Conservation (phyloP, 1,284 basidiomycete genomes). For the Apiotrichum gracile region DNA sequence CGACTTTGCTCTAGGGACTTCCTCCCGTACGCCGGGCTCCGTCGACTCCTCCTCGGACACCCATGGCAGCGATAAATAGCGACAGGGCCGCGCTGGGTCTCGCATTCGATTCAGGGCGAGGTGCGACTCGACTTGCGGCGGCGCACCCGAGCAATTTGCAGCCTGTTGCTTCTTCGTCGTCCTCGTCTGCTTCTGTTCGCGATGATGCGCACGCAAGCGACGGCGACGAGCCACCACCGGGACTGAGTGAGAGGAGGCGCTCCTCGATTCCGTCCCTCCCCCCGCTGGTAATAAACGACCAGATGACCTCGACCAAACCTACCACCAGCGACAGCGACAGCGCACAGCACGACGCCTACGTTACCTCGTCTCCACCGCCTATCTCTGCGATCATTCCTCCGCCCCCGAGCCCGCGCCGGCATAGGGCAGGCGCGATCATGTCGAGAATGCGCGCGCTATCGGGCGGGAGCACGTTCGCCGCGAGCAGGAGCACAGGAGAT, state of each 20-base stretch:
- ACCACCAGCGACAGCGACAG: background rate
- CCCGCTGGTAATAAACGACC: too few relatives aligned
- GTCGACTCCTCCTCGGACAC: background rate
- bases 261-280: background rate
- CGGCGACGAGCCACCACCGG: too few relatives aligned
- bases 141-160: too few relatives aligned
- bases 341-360: constrained; percentile 20
- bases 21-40: background rate
- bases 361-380: too few relatives aligned
- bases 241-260: too few relatives aligned
- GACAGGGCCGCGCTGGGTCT: background rate
- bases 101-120: background rate
- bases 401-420: constrained; percentile 36
- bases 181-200: too few relatives aligned
- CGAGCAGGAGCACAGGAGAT: constrained; percentile 39
- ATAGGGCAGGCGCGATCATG: constrained; percentile 35
- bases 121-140: too few relatives aligned
- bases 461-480: constrained; percentile 13
- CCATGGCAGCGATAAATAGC: background rate
- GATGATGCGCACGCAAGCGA: too few relatives aligned
- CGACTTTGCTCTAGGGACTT: too few relatives aligned
- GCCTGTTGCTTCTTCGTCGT: background rate
- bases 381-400: constrained; percentile 10
- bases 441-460: constrained; percentile 31
- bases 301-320: too few relatives aligned